Evolutionary conservation across 2,329 filamentous ascomycete genomes (phyloP).

Genomic region (Penicillium sp.): DNA sequence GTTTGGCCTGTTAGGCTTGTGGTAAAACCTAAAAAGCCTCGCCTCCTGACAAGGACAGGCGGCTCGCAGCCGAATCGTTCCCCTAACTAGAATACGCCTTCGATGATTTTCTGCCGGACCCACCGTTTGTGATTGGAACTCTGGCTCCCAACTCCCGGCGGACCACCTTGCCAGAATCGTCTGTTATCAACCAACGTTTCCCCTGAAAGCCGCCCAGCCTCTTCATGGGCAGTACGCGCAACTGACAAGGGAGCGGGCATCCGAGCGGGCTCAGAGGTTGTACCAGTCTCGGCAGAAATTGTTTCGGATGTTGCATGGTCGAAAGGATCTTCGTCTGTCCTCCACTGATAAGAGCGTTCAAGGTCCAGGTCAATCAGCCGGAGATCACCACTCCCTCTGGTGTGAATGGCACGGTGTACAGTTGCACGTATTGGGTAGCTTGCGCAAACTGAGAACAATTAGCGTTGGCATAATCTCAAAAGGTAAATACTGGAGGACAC

Average conservation of each 20-base stretch:
- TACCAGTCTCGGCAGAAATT: too few relatives aligned
- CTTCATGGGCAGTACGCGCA: neutral
- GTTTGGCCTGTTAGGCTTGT: too few relatives aligned
- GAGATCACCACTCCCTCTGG: neutral
- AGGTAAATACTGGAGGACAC: neutral
- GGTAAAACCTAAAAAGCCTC: too few relatives aligned
- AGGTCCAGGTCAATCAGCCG: neutral
- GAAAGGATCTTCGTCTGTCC: too few relatives aligned
- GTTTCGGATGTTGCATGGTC: neutral
- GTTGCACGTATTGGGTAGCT: neutral
- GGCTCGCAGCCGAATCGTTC: too few relatives aligned
- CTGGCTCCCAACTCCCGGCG: neutral
- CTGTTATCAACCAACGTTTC: neutral
- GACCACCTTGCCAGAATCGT: neutral
- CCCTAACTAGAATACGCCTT: neutral
- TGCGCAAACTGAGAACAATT: neutral
- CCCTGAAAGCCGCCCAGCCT: too few relatives aligned
- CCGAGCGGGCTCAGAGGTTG: too few relatives aligned
- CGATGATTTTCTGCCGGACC: neutral
- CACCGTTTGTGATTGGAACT: neutral
- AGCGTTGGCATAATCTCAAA: neutral
- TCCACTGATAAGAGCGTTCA: neutral
- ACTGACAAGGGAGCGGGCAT: neutral
- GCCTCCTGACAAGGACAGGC: too few relatives aligned
- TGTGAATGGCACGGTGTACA: neutral